Evolutionary conservation across 352 stramenopile species (phyloP).

Genomic region (Globisporangium radiosum): DNA sequence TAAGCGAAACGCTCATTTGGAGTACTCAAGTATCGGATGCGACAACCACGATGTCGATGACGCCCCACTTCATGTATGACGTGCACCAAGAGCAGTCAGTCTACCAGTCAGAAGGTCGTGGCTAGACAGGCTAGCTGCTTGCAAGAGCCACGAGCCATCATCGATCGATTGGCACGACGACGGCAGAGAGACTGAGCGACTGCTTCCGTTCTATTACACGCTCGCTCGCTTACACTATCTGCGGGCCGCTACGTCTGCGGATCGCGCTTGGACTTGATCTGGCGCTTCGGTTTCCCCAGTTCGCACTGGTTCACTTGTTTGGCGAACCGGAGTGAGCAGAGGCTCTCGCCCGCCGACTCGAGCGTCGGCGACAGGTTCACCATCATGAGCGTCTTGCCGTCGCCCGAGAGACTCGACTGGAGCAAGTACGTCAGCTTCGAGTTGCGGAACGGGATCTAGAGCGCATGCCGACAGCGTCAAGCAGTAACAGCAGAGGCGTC

Average conservation of each 20-base stretch:
- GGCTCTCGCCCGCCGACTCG: slow-evolving; percentile 92
- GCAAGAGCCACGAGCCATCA: too few species aligned
- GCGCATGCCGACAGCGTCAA: too few species aligned
- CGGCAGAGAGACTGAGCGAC: too few species aligned
- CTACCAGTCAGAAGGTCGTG: too few species aligned
- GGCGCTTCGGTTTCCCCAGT: slow-evolving; percentile 91
- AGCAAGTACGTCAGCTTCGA: slow-evolving; percentile 99
- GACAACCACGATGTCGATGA: too few species aligned
- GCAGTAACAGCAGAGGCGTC: too few species aligned
- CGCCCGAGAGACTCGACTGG: slow-evolving; percentile 96
- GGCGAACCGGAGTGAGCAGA: slow-evolving; percentile 98
- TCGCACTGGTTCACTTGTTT: slow-evolving; percentile 96
- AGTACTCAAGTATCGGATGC: too few species aligned
- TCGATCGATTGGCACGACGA: too few species aligned
- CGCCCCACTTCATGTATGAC: too few species aligned
- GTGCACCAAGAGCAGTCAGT: too few species aligned
- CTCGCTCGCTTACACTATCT: neutral
- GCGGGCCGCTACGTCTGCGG: slow-evolving; percentile 2
- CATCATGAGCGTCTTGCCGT: slow-evolving; percentile 99
- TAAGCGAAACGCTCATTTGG: too few species aligned
- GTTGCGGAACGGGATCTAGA: slow-evolving; percentile 95
- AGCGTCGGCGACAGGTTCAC: slow-evolving; percentile 97
- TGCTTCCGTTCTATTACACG: neutral
- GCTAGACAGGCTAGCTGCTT: too few species aligned
- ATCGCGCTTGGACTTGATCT: slow-evolving; percentile 78